A percentile compares a stretch with the other conserved stretches of the same genome.
phyloP scores from a whole-genome alignment of 1,139 yeast genomes.

The Pichia terricola region DNA sequence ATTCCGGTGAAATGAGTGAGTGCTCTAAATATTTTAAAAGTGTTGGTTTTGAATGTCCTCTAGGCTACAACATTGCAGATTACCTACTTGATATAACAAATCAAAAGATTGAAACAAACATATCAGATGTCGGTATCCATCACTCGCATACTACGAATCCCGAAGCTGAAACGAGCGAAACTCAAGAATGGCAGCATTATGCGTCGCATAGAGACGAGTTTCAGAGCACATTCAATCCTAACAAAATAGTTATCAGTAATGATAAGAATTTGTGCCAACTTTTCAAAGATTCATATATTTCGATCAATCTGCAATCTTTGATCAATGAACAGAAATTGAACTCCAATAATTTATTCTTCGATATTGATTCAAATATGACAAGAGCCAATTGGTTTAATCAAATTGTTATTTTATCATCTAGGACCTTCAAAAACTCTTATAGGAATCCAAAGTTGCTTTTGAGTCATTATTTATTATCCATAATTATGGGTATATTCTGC shows the following conservation, averaged over 20 bases:
- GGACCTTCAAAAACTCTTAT: constrained; percentile 87
- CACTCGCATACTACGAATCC: constrained; percentile 30
- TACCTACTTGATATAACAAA: constrained; percentile 85
- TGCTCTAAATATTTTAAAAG: constrained; percentile 66
- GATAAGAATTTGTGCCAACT: constrained; percentile 16
- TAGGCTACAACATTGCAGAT: constrained; percentile 89
- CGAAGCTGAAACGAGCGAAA: constrained; percentile 43
- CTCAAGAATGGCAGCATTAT: constrained; percentile 82
- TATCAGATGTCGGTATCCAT: neutral
- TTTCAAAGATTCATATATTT: constrained; percentile 21
- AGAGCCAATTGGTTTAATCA: constrained; percentile 58
- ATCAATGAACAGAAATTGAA: constrained; percentile 20
- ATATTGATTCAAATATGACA: constrained; percentile 28
- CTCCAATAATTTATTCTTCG: constrained; percentile 23
- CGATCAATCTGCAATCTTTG: constrained; percentile 25
- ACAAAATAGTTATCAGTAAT: constrained; percentile 7
- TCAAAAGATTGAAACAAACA: constrained; percentile 31
- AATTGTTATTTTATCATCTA: constrained; percentile 58
- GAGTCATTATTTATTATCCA: constrained; percentile 73
- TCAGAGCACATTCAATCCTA: constrained; percentile 19
- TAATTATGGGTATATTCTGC: constrained; percentile 71
- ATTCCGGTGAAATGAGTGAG: constrained; percentile 71
- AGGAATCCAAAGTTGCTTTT: constrained; percentile 80
- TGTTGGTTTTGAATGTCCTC: constrained; percentile 76
- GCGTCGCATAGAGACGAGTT: constrained; percentile 79